Percentiles rank a stretch among this genome's conserved stretches.
phyloP scores from a whole-genome alignment of 192 early-diverging fungal genomes.

The Coemansia pectinata region DNA sequence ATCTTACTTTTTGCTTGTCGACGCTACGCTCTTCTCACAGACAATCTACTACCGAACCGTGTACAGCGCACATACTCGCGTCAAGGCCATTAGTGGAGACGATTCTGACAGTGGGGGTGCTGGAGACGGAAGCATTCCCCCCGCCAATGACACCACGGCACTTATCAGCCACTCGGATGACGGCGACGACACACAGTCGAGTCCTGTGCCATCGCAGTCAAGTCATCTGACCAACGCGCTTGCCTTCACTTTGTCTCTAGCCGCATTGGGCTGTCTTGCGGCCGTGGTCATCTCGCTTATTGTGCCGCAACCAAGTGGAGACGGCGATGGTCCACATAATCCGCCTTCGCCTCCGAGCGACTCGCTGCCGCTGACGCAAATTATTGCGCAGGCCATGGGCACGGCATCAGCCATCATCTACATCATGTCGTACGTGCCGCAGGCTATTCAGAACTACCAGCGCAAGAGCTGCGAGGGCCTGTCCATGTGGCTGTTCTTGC shows the following conservation, averaged over 20 bases:
- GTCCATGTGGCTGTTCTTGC: slow-evolving; percentile 77
- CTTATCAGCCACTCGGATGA: slow-evolving; percentile 11
- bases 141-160: background rate
- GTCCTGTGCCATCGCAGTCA: slow-evolving; percentile 13
- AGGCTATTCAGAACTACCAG: slow-evolving; percentile 76
- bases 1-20: slow-evolving; percentile 72
- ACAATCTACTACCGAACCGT: slow-evolving; percentile 62
- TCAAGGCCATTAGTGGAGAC: slow-evolving; percentile 7
- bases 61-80: slow-evolving; percentile 28
- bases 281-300: slow-evolving; percentile 31
- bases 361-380: slow-evolving; percentile 22
- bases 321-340: background rate
- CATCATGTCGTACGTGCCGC: slow-evolving; percentile 70
- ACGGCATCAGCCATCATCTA: slow-evolving; percentile 42
- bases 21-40: slow-evolving; percentile 67
- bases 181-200: background rate
- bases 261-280: slow-evolving; percentile 24
- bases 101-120: background rate
- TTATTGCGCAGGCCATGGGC: slow-evolving; percentile 49
- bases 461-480: slow-evolving; percentile 78
- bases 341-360: background rate
- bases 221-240: slow-evolving; percentile 20
- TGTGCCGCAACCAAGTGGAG: background rate
- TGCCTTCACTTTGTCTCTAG: slow-evolving; percentile 30
- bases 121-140: background rate